Evolutionary conservation across 1,139 yeast genomes (phyloP).

Genomic region (Meyerozyma athensensis): DNA sequence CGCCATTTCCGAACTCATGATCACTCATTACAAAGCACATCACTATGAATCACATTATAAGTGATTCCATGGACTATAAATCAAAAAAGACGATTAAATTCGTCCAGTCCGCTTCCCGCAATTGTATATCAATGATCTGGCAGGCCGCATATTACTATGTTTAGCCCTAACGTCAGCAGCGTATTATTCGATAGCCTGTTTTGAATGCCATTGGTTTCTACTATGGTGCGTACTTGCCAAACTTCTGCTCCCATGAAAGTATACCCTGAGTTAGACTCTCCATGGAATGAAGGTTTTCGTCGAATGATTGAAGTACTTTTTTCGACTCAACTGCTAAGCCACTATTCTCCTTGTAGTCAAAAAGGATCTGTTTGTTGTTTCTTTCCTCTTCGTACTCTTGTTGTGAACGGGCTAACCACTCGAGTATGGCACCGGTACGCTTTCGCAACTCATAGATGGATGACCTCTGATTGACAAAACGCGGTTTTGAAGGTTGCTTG

Average conservation of each 20-base stretch:
- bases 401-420: slow-evolving; percentile 83
- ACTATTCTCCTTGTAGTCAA: slow-evolving; percentile 23
- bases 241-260: slow-evolving; percentile 72
- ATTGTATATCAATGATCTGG: too few relatives aligned
- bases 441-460: slow-evolving; percentile 78
- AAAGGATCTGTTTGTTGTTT: slow-evolving; percentile 46
- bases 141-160: too few relatives aligned
- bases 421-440: slow-evolving; percentile 84
- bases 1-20: too few relatives aligned
- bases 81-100: too few relatives aligned
- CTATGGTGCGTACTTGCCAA: slow-evolving; percentile 50
- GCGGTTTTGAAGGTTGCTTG: slow-evolving; percentile 73
- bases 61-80: too few relatives aligned
- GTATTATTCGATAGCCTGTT: too few relatives aligned
- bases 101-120: too few relatives aligned
- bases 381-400: slow-evolving; percentile 73
- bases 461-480: slow-evolving; percentile 71
- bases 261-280: slow-evolving; percentile 67
- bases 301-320: slow-evolving; percentile 39
- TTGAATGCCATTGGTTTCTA: neutral
- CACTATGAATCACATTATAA: too few relatives aligned
- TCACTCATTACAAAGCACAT: too few relatives aligned
- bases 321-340: slow-evolving; percentile 29
- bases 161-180: too few relatives aligned
- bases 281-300: slow-evolving; percentile 59